Evolutionary conservation across 805 yeast genomes (phyloP).

Genomic region (Lachancea fermentati): DNA sequence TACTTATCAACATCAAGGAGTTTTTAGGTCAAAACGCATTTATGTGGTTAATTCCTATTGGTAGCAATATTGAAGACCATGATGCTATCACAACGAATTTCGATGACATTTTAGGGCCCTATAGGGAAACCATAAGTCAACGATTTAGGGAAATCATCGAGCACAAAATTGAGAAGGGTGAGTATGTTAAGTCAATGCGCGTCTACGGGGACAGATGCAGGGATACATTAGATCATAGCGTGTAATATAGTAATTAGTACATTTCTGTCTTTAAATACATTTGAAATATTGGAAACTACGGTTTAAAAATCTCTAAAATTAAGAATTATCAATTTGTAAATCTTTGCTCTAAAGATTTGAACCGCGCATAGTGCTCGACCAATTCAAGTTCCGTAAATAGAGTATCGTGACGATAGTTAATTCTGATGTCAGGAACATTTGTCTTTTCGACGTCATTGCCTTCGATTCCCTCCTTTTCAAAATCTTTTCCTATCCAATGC

Average conservation of each 20-base stretch:
- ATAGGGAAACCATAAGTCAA: slow-evolving; percentile 22
- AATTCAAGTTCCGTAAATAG: slow-evolving; percentile 64
- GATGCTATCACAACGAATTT: slow-evolving; percentile 7
- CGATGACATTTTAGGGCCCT: slow-evolving; percentile 24
- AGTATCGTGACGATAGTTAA: slow-evolving; percentile 80
- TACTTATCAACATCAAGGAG: slow-evolving; percentile 24
- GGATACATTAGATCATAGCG: background rate
- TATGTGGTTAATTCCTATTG: slow-evolving; percentile 31
- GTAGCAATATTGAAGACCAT: slow-evolving; percentile 10
- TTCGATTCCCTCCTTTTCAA: slow-evolving; percentile 51
- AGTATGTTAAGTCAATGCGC: slow-evolving; percentile 17
- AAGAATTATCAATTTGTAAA: background rate
- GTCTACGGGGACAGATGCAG: slow-evolving; percentile 7
- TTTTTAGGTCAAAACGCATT: slow-evolving; percentile 26
- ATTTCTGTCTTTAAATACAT: background rate
- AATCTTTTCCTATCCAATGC: slow-evolving; percentile 86
- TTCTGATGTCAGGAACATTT: slow-evolving; percentile 87
- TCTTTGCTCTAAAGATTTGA: slow-evolving; percentile 7
- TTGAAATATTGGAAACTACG: background rate
- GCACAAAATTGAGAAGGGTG: slow-evolving; percentile 25
- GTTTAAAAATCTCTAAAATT: background rate
- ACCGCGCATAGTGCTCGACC: slow-evolving; percentile 49
- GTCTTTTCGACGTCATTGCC: slow-evolving; percentile 92
- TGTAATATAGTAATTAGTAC: background rate
- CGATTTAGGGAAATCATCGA: slow-evolving; percentile 18